A percentile compares a stretch with the other conserved stretches of the same genome.
These are phyloP conservation scores for Penicillium parvum DNA, from an alignment of 495 filamentous ascomycete genomes.

Conservation along the genomic window DNA sequence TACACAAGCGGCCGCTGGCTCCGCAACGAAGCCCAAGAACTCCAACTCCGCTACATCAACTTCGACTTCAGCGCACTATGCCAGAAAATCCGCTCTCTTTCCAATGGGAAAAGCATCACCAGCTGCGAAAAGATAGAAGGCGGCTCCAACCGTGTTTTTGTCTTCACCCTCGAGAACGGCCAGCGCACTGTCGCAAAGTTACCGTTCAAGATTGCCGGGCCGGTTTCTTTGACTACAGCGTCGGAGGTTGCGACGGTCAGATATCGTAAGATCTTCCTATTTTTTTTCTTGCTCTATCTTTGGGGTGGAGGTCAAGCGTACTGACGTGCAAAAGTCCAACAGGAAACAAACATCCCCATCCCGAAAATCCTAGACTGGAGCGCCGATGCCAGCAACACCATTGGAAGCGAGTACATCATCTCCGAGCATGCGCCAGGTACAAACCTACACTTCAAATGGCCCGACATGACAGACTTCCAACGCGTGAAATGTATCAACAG, in stretches of 20 bases:
- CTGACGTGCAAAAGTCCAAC: neutral
- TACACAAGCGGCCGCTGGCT: constrained; percentile 44
- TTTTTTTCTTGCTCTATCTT: too few species aligned
- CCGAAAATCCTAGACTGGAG: constrained; percentile 42
- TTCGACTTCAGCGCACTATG: constrained; percentile 39
- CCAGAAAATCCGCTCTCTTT: constrained; percentile 28
- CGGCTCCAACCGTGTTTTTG: constrained; percentile 41
- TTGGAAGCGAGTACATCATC: constrained; percentile 45
- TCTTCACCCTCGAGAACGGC: constrained; percentile 35
- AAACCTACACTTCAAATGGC: constrained; percentile 34
- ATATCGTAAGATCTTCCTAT: neutral
- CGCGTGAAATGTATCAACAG: constrained; percentile 30
- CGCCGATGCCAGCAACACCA: constrained; percentile 24
- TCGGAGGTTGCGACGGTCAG: constrained; percentile 1
- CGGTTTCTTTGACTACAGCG: neutral
- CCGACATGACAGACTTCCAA: constrained; percentile 30
- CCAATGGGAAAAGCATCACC: constrained; percentile 17
- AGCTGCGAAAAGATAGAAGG: constrained; percentile 38
- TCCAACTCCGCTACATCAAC: constrained; percentile 29
- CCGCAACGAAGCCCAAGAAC: constrained; percentile 27
- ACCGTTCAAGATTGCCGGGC: constrained; percentile 33
- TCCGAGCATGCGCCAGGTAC: constrained; percentile 38
- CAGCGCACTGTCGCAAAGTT: constrained; percentile 34
- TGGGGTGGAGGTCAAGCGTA: too few species aligned
- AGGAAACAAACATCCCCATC: constrained; percentile 22